Conservation (phyloP, 2,329 filamentous ascomycete species). For the Botrytis byssoidea region DNA sequence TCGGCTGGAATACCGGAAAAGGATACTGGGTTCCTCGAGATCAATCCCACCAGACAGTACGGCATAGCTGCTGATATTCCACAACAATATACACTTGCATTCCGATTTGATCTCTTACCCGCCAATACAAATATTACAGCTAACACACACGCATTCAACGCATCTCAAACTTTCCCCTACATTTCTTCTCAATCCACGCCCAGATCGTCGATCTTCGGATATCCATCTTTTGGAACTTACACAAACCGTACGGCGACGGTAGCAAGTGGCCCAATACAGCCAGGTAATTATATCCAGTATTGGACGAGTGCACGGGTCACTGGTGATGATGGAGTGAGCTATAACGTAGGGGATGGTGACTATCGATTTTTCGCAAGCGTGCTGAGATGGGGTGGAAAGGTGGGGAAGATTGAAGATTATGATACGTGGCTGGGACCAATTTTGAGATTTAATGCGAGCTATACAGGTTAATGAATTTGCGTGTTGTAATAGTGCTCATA, state of each 20-base stretch:
- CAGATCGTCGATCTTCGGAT: conserved; percentile 9
- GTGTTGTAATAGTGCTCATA: not conserved
- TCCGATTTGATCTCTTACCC: conserved; percentile 20
- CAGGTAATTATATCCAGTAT: conserved; percentile 18
- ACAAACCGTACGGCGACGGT: not conserved
- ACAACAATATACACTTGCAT: conserved; percentile 9
- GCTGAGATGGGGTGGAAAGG: conserved; percentile 17
- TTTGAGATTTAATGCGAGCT: conserved; percentile 20
- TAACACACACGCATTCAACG: not conserved
- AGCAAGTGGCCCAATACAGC: not conserved
- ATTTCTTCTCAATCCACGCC: not conserved
- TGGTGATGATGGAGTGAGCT: not conserved
- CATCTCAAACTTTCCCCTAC: not conserved
- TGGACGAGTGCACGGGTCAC: conserved; percentile 6
- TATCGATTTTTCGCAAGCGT: conserved; percentile 20
- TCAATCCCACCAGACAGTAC: conserved; percentile 13
- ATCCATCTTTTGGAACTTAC: conserved; percentile 18
- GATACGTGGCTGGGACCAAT: conserved; percentile 20
- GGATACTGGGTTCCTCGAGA: conserved; percentile 11
- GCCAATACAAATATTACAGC: conserved; percentile 19
- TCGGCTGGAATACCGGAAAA: not conserved
- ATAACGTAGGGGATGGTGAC: conserved; percentile 19
- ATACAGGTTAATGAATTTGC: not conserved
- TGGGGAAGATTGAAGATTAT: conserved; percentile 5
- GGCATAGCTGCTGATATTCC: conserved; percentile 17